Conservation (phyloP, 2,329 filamentous ascomycete species). For the Plenodomus lindquistii region DNA sequence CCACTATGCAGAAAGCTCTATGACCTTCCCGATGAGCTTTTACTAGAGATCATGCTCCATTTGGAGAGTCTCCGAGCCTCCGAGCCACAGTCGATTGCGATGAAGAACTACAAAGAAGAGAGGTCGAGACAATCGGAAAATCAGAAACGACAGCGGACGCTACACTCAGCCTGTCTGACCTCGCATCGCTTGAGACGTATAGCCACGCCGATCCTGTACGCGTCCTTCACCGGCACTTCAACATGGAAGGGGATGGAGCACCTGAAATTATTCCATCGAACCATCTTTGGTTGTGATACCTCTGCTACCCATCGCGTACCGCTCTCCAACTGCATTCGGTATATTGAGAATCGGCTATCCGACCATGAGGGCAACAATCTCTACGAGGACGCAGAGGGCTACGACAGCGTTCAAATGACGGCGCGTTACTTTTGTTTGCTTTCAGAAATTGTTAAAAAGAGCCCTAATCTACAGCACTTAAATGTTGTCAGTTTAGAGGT, state of each 20-base stretch:
- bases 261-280: slow-evolving; percentile 22
- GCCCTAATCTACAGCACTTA: slow-evolving; percentile 26
- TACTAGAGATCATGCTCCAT: slow-evolving; percentile 19
- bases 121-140: slow-evolving; percentile 29
- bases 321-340: slow-evolving; percentile 16
- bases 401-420: slow-evolving; percentile 6
- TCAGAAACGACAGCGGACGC: slow-evolving; percentile 10
- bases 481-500: slow-evolving; percentile 28
- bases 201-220: slow-evolving; percentile 26
- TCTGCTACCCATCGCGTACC: neutral
- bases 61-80: slow-evolving; percentile 20
- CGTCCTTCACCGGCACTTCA: slow-evolving; percentile 22
- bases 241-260: slow-evolving; percentile 15
- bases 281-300: slow-evolving; percentile 1
- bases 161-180: slow-evolving; percentile 24
- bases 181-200: slow-evolving; percentile 22
- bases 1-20: neutral
- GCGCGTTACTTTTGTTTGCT: slow-evolving; percentile 24
- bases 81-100: slow-evolving; percentile 26
- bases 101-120: slow-evolving; percentile 19
- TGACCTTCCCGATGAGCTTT: slow-evolving; percentile 25
- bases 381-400: slow-evolving; percentile 5
- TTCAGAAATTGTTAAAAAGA: slow-evolving; percentile 16
- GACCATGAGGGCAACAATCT: slow-evolving; percentile 27
- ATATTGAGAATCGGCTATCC: slow-evolving; percentile 31